phyloP scores from a whole-genome alignment of 2,329 filamentous ascomycete species.

The Clonostachys byssicola region DNA sequence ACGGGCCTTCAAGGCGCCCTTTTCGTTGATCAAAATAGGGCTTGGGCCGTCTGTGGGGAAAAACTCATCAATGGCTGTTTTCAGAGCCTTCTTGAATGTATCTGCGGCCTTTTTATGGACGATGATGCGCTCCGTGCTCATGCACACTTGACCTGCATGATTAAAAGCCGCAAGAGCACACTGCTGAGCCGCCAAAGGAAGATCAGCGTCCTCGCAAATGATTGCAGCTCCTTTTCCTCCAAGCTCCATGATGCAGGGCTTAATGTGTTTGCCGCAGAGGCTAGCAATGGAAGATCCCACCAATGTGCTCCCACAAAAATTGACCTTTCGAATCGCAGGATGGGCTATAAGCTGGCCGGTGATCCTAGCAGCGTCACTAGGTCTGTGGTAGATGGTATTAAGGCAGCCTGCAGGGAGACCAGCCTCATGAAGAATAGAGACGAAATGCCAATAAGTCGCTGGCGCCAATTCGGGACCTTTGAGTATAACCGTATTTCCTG shows the following conservation, averaged over 20 bases:
- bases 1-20: conserved; percentile 62
- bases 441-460: conserved; percentile 58
- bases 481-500: conserved; percentile 65
- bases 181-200: conserved; percentile 64
- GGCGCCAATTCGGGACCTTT: conserved; percentile 66
- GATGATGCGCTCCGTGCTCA: conserved; percentile 74
- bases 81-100: conserved; percentile 40
- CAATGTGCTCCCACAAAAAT: conserved; percentile 76
- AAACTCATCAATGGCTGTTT: conserved; percentile 28
- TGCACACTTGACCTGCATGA: conserved; percentile 78
- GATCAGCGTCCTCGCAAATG: conserved; percentile 74
- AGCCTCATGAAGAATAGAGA: conserved; percentile 63
- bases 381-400: conserved; percentile 65
- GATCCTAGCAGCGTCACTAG: conserved; percentile 61
- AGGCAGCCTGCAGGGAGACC: conserved; percentile 72
- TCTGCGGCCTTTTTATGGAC: conserved; percentile 43
- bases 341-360: conserved; percentile 66
- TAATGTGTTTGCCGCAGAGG: conserved; percentile 67
- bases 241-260: conserved; percentile 76
- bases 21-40: conserved; percentile 66
- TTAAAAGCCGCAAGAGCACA: conserved; percentile 69
- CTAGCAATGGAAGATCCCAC: conserved; percentile 71
- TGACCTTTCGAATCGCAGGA: conserved; percentile 70
- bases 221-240: conserved; percentile 80
- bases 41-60: conserved; percentile 55